Percentiles rank a stretch among this genome's conserved stretches.
Conservation (phyloP, 1,139 yeast genomes). For the Lodderomyces beijingensis region DNA sequence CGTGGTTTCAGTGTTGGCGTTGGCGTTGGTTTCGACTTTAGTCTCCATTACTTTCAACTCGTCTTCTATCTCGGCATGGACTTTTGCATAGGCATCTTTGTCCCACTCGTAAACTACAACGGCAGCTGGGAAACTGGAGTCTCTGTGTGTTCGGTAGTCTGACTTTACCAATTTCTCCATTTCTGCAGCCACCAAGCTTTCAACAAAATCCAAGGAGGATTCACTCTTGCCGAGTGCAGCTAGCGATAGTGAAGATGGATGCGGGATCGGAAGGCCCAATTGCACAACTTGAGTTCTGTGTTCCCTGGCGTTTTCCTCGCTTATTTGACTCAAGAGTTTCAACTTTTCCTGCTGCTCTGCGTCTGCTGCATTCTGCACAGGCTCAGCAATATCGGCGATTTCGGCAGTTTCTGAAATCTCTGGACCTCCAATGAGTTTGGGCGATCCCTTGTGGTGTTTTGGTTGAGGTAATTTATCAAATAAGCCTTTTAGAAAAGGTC, state of each 20-base stretch:
- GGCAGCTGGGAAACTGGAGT: conserved; percentile 18
- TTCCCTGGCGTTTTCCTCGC: conserved; percentile 25
- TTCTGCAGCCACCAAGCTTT: conserved; percentile 30
- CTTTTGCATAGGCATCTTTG: not conserved
- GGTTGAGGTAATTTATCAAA: conserved; percentile 30
- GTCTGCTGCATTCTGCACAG: conserved; percentile 2
- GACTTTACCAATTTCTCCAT: conserved; percentile 39
- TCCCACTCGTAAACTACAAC: no score
- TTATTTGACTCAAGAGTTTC: conserved; percentile 24
- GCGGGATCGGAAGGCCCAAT: conserved; percentile 48
- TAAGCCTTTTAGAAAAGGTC: conserved; percentile 14
- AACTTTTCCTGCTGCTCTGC: conserved; percentile 19
- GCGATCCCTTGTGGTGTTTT: conserved; percentile 18
- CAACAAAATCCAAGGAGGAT: conserved; percentile 11
- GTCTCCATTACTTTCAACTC: not conserved
- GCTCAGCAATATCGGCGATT: not conserved
- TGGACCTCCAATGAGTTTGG: conserved; percentile 23
- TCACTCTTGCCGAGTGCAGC: not conserved
- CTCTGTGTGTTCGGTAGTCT: conserved; percentile 39
- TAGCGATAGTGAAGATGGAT: conserved; percentile 17
- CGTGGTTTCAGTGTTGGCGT: no score
- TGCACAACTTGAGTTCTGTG: conserved; percentile 49
- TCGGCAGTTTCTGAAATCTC: conserved; percentile 18
- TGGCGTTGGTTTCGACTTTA: not conserved
- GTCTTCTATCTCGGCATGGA: not conserved